These are phyloP conservation scores for Aspergillus quadricinctus DNA, from an alignment of 2,329 filamentous ascomycete genomes.

Conservation along the genomic window DNA sequence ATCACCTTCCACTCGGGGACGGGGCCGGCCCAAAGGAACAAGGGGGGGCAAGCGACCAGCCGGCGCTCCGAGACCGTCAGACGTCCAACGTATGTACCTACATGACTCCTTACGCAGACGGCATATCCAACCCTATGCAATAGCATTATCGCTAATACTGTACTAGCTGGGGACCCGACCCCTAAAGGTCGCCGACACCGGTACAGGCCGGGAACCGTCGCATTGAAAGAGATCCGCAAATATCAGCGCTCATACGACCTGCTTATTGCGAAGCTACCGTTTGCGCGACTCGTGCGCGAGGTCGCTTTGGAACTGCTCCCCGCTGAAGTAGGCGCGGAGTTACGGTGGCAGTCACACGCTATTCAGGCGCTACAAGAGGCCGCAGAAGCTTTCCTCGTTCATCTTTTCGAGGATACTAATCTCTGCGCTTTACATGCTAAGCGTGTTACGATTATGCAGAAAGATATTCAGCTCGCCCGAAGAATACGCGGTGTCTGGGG, in stretches of 20 bases:
- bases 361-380: conserved; percentile 92
- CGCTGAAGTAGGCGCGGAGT: conserved; percentile 57
- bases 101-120: background rate
- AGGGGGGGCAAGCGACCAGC: conserved; percentile 20
- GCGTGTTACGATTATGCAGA: conserved; percentile 94
- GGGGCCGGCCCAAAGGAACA: conserved; percentile 13
- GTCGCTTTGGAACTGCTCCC: conserved; percentile 55
- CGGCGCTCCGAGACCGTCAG: conserved; percentile 21
- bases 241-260: conserved; percentile 90
- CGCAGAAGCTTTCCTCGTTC: conserved; percentile 91
- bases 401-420: conserved; percentile 95
- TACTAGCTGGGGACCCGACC: conserved; percentile 66
- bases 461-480: conserved; percentile 90
- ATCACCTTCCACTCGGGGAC: conserved; percentile 5
- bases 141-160: conserved; percentile 8
- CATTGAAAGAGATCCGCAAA: conserved; percentile 83
- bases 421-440: conserved; percentile 96
- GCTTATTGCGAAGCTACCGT: conserved; percentile 60
- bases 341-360: conserved; percentile 95
- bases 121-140: background rate
- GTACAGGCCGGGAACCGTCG: conserved; percentile 75
- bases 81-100: conserved; percentile 35
- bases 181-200: conserved; percentile 58
- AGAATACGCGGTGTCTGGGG: conserved; percentile 76
- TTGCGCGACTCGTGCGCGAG: conserved; percentile 48